Percentiles rank a stretch among this genome's conserved stretches.
Evolutionary conservation across 805 yeast genomes (phyloP).

Genomic region (Candida xyloterini): DNA sequence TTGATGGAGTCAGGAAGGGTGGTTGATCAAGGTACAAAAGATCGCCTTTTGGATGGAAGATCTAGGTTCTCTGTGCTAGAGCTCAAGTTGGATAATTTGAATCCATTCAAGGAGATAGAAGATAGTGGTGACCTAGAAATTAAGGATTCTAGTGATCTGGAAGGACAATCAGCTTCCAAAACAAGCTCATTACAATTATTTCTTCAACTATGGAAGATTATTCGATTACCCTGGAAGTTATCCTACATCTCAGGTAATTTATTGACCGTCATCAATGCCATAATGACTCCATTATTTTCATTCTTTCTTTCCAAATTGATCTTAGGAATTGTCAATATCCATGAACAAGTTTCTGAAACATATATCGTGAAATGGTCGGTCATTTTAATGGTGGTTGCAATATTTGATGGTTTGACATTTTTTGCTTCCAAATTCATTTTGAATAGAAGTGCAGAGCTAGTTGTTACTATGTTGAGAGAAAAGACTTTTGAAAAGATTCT

Average conservation of each 20-base stretch:
- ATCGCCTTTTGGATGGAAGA: background rate
- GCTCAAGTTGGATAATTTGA: background rate
- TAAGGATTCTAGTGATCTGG: slow-evolving; percentile 5
- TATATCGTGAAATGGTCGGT: slow-evolving; percentile 63
- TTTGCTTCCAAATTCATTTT: slow-evolving; percentile 51
- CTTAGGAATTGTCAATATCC: slow-evolving; percentile 54
- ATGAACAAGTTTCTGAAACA: slow-evolving; percentile 24
- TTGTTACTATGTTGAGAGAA: slow-evolving; percentile 58
- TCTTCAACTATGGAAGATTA: slow-evolving; percentile 10
- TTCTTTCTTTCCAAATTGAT: slow-evolving; percentile 70
- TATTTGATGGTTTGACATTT: slow-evolving; percentile 56
- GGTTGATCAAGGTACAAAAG: slow-evolving; percentile 4
- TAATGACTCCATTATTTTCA: slow-evolving; percentile 73
- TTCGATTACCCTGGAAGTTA: slow-evolving; percentile 8
- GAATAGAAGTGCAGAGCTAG: slow-evolving; percentile 59
- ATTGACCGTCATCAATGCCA: slow-evolving; percentile 55
- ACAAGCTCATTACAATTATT: background rate
- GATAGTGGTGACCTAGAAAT: background rate
- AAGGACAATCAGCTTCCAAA: slow-evolving; percentile 9
- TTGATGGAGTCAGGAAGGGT: slow-evolving; percentile 36
- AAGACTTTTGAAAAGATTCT: slow-evolving; percentile 47
- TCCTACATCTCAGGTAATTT: slow-evolving; percentile 49
- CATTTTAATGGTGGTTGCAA: slow-evolving; percentile 58
- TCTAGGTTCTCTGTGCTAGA: background rate
- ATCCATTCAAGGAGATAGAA: background rate